Percentiles rank a stretch among this genome's conserved stretches.
These are phyloP conservation scores for Xylariaceae sp. DNA, from an alignment of 2,329 filamentous ascomycete genomes.

Conservation along the genomic window DNA sequence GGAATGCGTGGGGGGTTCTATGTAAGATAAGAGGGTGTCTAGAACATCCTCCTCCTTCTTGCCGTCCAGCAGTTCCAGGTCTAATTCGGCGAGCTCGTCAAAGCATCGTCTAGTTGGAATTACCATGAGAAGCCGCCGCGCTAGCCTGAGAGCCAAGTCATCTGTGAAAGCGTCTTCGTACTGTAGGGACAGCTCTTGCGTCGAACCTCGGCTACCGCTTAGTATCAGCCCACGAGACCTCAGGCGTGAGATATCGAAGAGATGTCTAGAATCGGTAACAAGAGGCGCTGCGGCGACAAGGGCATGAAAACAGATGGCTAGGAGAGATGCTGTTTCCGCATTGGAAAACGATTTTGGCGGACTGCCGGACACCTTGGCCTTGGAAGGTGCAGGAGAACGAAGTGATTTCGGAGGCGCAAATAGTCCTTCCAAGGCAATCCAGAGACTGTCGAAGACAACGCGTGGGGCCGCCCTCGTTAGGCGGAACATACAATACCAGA, in stretches of 20 bases:
- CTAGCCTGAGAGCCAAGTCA: conserved; percentile 53
- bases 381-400: conserved; percentile 36
- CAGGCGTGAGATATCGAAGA: conserved; percentile 57
- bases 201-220: conserved; percentile 39
- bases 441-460: conserved; percentile 59
- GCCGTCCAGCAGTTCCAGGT: conserved; percentile 31
- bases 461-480: conserved; percentile 52
- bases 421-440: conserved; percentile 54
- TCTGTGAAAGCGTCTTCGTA: conserved; percentile 61
- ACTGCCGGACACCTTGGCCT: conserved; percentile 33
- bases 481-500: conserved; percentile 59
- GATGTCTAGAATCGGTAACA: conserved; percentile 40
- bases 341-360: conserved; percentile 38
- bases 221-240: conserved; percentile 49
- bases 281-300: conserved; percentile 53
- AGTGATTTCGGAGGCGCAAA: conserved; percentile 50
- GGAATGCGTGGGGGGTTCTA: conserved; percentile 46
- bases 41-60: conserved; percentile 38
- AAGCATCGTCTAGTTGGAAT: conserved; percentile 50
- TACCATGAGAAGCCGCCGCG: conserved; percentile 52
- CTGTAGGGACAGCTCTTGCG: conserved; percentile 49
- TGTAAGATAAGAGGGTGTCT: conserved; percentile 44
- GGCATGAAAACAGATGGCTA: conserved; percentile 59
- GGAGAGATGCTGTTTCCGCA: conserved; percentile 45
- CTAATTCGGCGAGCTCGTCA: conserved; percentile 37